phyloP scores from a whole-genome alignment of 2,329 filamentous ascomycete species.

The Huntiella savannae region DNA sequence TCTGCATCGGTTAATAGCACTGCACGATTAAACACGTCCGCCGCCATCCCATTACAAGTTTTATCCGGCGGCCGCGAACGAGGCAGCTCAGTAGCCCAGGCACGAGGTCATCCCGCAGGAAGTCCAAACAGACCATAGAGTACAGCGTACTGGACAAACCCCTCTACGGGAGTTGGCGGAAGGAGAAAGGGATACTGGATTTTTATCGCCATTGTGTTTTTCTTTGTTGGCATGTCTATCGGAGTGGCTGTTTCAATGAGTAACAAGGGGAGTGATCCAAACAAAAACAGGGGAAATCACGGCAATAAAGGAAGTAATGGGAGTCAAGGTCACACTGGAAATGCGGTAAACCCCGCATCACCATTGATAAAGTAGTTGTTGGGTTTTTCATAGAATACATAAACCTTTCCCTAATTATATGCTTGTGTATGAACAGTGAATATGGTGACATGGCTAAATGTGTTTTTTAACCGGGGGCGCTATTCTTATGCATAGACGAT shows the following conservation, averaged over 20 bases:
- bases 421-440: too few species aligned
- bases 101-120: not conserved
- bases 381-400: too few species aligned
- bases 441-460: too few species aligned
- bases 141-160: slow-evolving; percentile 9
- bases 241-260: slow-evolving; percentile 10
- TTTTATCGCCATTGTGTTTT: slow-evolving; percentile 6
- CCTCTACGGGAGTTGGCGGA: not conserved
- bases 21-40: slow-evolving; percentile 2
- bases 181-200: slow-evolving; percentile 9
- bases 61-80: too few species aligned
- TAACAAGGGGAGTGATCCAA: slow-evolving; percentile 3
- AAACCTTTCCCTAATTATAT: too few species aligned
- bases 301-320: not conserved
- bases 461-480: too few species aligned
- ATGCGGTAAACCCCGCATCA: not conserved
- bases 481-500: too few species aligned
- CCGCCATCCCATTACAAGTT: not conserved
- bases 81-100: not conserved
- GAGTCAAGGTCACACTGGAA: not conserved
- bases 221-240: slow-evolving; percentile 8
- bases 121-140: slow-evolving; percentile 7
- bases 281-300: not conserved
- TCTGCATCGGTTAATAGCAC: slow-evolving; percentile 4
- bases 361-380: too few species aligned